phyloP scores from a whole-genome alignment of 228 moss, liverwort and hornwort genomes.

The Sphagnum magellanicum region DNA sequence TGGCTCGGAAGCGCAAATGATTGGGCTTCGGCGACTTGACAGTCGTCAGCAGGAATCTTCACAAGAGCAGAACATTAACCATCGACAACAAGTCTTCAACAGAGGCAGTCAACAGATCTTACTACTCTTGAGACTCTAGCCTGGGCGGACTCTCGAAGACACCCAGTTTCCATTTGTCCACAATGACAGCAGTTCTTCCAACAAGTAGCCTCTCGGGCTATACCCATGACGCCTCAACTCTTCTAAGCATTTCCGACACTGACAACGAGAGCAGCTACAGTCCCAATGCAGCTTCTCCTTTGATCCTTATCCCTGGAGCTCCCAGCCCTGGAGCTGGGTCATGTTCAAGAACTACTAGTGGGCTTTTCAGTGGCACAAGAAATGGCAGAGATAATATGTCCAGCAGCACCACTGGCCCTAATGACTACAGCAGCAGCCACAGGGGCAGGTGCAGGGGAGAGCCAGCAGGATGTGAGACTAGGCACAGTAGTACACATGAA shows the following conservation, averaged over 20 bases:
- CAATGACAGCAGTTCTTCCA: conserved; percentile 36
- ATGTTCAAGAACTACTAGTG: conserved; percentile 16
- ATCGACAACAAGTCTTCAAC: no score
- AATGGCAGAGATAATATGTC: neutral
- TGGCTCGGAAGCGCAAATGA: no score
- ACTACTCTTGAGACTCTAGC: no score
- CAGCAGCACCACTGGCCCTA: conserved; percentile 8
- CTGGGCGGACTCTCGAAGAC: no score
- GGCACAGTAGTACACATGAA: conserved; percentile 7
- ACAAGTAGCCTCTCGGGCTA: conserved; percentile 21
- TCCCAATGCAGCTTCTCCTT: conserved; percentile 41
- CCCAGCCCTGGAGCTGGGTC: neutral
- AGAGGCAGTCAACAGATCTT: no score
- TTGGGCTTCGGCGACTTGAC: no score
- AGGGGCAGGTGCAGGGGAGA: conserved; percentile 36
- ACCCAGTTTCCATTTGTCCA: no score
- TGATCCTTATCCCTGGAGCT: conserved; percentile 16
- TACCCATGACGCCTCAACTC: conserved; percentile 16
- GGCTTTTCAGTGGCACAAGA: conserved; percentile 8
- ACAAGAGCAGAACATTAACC: no score
- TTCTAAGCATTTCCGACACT: conserved; percentile 45
- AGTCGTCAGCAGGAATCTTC: no score
- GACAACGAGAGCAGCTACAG: conserved; percentile 48
- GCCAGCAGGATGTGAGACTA: conserved; percentile 9
- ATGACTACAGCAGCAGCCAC: conserved; percentile 17